Evolutionary conservation across 2,329 filamentous ascomycete genomes (phyloP), one percentile per base, ranked within the genome.

Genomic region (Dothistroma septosporum): DNA sequence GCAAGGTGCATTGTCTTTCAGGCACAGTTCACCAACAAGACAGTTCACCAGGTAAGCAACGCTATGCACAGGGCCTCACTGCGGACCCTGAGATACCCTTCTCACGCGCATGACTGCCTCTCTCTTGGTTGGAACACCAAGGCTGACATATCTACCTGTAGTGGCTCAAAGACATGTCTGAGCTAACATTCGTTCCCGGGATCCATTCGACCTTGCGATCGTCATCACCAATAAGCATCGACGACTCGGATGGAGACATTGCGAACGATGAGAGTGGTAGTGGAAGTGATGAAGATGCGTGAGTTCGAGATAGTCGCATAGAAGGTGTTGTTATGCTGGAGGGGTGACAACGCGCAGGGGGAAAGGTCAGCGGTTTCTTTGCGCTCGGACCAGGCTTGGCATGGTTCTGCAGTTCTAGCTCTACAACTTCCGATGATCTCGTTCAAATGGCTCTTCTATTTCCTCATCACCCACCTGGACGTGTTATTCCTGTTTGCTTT

Each of bases 131-230:
- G 24, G 24, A 6, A 28, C 24, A 28, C 24, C 6, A 2, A 28
- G 24, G 24, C 24, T 28, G 24, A 28, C 24, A 28, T 28, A 28
- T 28, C 24, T 6, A 2, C 24, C 24, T 28, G 2, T 28, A 28
- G 37, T 62, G 60, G 60, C 35, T 62, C 22, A 35, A 28, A n/a
- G 60, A 62, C n/a, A 56, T 56, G 44, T 55, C 60, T 19, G 53
- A 53, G 33, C 28, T 41, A 28, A 56, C 56, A 3, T 54, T 52
- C 19, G 56, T 61, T 21, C 52, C 56, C 16, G 73, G 12, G 3
- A 35, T 55, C 44, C 55, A 58, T 44, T n/a, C 14, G 16, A 19
- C 5, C 14, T 44, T 19, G 14, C 41, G 35, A 37, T 44, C 41
- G n/a, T 44, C 41, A n/a, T 16, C 41, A 8, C 41, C 41, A 16